Evolutionary conservation across 1,139 yeast species (phyloP).

Genomic region (Suhomyces taliae): DNA sequence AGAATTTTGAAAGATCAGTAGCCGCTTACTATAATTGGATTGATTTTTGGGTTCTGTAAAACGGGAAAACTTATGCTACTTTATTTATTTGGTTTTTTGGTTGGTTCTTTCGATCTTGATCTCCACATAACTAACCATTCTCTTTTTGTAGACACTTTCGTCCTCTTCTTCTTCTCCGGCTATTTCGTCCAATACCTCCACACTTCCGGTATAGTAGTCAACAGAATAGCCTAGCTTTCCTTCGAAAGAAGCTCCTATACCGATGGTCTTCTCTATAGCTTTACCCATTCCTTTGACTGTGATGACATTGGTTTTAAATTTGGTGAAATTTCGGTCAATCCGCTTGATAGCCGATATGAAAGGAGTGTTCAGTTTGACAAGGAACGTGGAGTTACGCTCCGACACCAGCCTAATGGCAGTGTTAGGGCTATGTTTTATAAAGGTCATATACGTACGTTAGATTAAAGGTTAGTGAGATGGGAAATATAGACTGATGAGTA

Average conservation of each 20-base stretch:
- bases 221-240: constrained; percentile 45
- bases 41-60: background rate
- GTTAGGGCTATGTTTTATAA: constrained; percentile 50
- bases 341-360: constrained; percentile 62
- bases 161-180: constrained; percentile 27
- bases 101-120: constrained; percentile 32
- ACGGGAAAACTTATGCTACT: background rate
- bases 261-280: constrained; percentile 54
- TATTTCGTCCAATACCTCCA: constrained; percentile 66
- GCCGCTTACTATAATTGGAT: background rate
- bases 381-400: constrained; percentile 49
- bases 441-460: constrained; percentile 16
- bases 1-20: too few relatives aligned
- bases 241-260: constrained; percentile 54
- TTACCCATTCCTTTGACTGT: constrained; percentile 67
- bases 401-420: constrained; percentile 27
- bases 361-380: constrained; percentile 61
- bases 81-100: background rate
- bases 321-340: constrained; percentile 46
- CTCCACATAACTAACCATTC: constrained; percentile 63
- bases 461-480: background rate
- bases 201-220: constrained; percentile 56
- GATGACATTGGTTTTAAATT: constrained; percentile 42
- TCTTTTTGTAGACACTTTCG: constrained; percentile 43
- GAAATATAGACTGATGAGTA: too few relatives aligned